Base-by-base conservation (phyloP, 768 basidiomycete species). In the Lenzites betulinus region DNA sequence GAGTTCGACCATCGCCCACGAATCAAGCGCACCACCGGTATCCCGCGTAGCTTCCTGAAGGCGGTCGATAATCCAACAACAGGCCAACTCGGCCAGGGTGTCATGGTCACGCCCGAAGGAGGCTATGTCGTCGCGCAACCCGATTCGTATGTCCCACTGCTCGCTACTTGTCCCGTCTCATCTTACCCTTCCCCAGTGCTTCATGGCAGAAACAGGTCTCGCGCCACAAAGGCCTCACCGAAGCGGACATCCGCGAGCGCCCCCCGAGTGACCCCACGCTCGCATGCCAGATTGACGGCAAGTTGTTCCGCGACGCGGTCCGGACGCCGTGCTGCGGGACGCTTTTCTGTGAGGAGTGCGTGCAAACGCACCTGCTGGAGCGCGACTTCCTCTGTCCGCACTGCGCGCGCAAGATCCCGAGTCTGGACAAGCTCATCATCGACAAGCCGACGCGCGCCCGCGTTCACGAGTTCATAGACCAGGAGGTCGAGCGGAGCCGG, bases 81-180 rank as follows among this genome's bases (percentile, higher is more conserved):
- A 57, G 87, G 83, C 22, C 86, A 87, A 59, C 75, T 90, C 26
- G 84, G 86, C 7, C 88, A 89, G 67, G 95, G 96, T 20, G 87
- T 98, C 50, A 99, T 99, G 97, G 90, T 99, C 60, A 98, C 96
- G 2, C 95, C 96, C 0, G 97, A 99, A 72, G 97, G 97, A 62
- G 93, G 94, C 38, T 98, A 96, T 75, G 97, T 99, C 20, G 90
- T 96, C 41, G 96, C 96, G 1, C 90, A 98, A 70, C 95, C 97
- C 0, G 97, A 99, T 75, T 83, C 86, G 96, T 98, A 76, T 70
- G 94, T 84, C 18, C 36, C 16, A 49, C 28, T 43, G 51, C 4
- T 54, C 46, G 46, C 38, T 33, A 46, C 6, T 41, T 20, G 8
- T 41, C 33, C 20, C 38, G 43, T 48, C 20, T 12, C 30, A 25